Conservation (phyloP, 2,329 filamentous ascomycete genomes). For the Fusarium sulawesiense region DNA sequence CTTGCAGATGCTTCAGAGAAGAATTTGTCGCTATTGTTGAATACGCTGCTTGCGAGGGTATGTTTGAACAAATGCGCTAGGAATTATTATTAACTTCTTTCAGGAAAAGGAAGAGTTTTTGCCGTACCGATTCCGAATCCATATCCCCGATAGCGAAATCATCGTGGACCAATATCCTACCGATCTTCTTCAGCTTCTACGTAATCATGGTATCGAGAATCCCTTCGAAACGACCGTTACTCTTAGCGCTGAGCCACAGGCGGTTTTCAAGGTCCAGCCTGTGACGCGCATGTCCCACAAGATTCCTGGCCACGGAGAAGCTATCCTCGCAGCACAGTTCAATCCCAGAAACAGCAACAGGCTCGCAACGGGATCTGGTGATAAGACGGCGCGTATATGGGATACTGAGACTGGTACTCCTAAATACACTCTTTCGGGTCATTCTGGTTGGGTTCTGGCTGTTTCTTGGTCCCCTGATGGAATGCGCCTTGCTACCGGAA, state of each 20-base stretch:
- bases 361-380: constrained; percentile 89
- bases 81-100: constrained; percentile 2
- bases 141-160: constrained; percentile 64
- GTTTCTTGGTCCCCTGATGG: constrained; percentile 91
- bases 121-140: constrained; percentile 71
- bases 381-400: constrained; percentile 92
- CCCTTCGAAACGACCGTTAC: constrained; percentile 67
- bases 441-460: constrained; percentile 87
- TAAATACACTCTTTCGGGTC: constrained; percentile 84
- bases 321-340: constrained; percentile 88
- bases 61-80: neutral
- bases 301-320: constrained; percentile 91
- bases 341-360: constrained; percentile 80
- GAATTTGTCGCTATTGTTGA: constrained; percentile 88
- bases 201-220: constrained; percentile 66
- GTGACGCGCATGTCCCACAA: constrained; percentile 90
- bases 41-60: constrained; percentile 83
- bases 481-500: constrained; percentile 83
- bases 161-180: constrained; percentile 67
- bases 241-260: constrained; percentile 79
- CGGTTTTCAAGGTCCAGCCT: constrained; percentile 91
- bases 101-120: constrained; percentile 68
- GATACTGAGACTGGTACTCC: constrained; percentile 95
- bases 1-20: constrained; percentile 87
- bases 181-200: constrained; percentile 66